Conservation (phyloP, 176 grass and related monocot genomes). For the Sorghum bicolor region DNA sequence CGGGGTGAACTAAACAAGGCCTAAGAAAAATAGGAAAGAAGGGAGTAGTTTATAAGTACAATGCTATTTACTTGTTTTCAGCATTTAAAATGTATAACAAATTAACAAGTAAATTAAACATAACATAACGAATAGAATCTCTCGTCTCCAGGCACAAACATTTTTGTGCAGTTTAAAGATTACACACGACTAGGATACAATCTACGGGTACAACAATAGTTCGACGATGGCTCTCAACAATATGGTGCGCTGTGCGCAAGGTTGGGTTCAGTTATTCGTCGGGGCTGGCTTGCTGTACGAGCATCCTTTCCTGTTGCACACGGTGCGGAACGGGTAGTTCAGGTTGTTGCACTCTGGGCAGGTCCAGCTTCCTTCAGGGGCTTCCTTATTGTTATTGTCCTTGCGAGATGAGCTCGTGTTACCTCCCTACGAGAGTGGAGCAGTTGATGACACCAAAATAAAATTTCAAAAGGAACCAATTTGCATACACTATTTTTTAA, state of each 20-base stretch:
- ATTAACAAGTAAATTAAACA: background rate
- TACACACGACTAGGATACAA: slow-evolving; percentile 6
- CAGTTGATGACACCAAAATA: background rate
- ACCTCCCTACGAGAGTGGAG: slow-evolving; percentile 16
- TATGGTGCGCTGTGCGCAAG: background rate
- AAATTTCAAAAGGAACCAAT: background rate
- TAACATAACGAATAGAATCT: background rate
- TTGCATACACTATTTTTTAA: background rate
- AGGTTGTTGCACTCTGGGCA: slow-evolving; percentile 84
- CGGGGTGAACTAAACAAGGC: no score
- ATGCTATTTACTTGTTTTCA: background rate
- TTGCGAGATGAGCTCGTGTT: slow-evolving; percentile 29
- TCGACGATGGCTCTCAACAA: background rate
- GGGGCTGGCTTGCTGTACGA: slow-evolving; percentile 44
- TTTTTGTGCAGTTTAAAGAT: slow-evolving; percentile 15
- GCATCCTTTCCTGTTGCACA: slow-evolving; percentile 86
- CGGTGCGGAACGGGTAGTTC: slow-evolving; percentile 81
- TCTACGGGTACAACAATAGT: slow-evolving; percentile 23
- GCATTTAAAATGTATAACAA: background rate
- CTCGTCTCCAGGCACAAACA: background rate
- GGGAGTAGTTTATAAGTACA: background rate
- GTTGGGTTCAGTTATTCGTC: slow-evolving; percentile 20
- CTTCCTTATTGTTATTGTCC: slow-evolving; percentile 49
- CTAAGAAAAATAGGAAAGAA: no score
- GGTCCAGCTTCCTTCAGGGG: slow-evolving; percentile 87